A percentile compares a stretch with the other conserved stretches of the same genome.
These are phyloP conservation scores for Gynochthodes officinalis DNA, from an alignment of 257 asterid species.

Conservation along the genomic window DNA sequence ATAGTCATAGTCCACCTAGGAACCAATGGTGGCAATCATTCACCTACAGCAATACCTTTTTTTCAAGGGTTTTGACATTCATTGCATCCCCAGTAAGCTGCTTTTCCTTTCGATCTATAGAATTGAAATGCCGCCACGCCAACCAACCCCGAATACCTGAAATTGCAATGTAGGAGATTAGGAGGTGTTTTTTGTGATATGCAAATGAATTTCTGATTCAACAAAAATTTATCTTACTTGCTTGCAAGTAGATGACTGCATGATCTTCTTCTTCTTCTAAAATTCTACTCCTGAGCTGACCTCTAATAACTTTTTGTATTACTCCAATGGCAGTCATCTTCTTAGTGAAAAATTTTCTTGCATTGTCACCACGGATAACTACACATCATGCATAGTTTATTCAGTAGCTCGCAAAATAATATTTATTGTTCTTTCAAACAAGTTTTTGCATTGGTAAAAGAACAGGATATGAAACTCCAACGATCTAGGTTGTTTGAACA, in stretches of 20 bases:
- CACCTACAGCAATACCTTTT: conserved; percentile 24
- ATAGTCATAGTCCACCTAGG: no score
- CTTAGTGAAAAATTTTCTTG: conserved; percentile 34
- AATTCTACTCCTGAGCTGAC: conserved; percentile 16
- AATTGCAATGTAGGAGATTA: not conserved
- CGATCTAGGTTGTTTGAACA: not conserved
- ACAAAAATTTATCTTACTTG: conserved; percentile 25
- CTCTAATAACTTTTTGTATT: conserved; percentile 46
- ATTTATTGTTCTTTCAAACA: not conserved
- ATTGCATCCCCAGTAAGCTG: conserved; percentile 1
- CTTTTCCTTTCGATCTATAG: conserved; percentile 7
- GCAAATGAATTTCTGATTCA: not conserved
- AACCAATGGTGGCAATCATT: no score
- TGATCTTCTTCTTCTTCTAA: conserved; percentile 24
- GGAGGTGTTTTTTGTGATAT: not conserved
- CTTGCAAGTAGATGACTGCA: conserved; percentile 31
- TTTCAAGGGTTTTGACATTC: conserved; percentile 11
- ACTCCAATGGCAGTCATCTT: conserved; percentile 28
- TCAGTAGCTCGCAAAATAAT: not conserved
- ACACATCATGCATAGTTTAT: conserved; percentile 13
- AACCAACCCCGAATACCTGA: conserved; percentile 39
- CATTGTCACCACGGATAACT: conserved; percentile 70
- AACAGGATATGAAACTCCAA: not conserved
- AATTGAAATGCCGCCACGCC: conserved; percentile 24
- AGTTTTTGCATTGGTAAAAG: not conserved